Conservation (phyloP, 169 alveolate genomes). For the Eimeria falciformis region DNA sequence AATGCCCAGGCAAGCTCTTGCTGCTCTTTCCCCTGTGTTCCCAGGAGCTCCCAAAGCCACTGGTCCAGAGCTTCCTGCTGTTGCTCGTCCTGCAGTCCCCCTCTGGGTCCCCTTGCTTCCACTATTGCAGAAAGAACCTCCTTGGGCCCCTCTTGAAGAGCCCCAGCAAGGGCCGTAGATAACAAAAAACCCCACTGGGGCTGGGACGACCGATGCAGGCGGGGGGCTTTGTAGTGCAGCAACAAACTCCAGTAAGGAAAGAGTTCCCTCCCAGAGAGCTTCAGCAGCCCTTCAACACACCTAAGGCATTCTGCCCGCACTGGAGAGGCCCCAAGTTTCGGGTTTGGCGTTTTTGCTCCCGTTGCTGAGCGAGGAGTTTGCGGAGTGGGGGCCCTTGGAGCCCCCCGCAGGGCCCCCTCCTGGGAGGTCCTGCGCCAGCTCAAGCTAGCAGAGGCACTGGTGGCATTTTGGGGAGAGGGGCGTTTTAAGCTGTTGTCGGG, state of each 20-base stretch:
- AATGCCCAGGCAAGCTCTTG: constrained; percentile 49
- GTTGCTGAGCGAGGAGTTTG: not conserved
- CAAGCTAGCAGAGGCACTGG: not conserved
- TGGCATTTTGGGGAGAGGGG: not conserved
- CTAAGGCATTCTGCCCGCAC: constrained; percentile 49
- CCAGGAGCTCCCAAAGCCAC: constrained; percentile 48
- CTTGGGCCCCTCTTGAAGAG: no score
- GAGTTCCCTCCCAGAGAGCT: constrained; percentile 53
- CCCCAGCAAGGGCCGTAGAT: no score
- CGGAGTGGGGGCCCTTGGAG: not conserved
- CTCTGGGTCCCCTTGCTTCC: not conserved
- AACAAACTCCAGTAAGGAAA: constrained; percentile 57
- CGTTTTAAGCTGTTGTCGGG: constrained; percentile 5
- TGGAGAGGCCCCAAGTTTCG: not conserved
- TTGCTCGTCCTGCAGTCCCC: not conserved
- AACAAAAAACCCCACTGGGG: no score
- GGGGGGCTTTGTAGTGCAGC: constrained; percentile 36
- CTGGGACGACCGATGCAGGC: not conserved
- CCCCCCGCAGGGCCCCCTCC: not conserved
- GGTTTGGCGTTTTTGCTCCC: not conserved
- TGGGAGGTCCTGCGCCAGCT: constrained; percentile 33
- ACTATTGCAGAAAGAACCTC: not conserved
- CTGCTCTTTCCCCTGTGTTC: constrained; percentile 19
- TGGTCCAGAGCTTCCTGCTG: constrained; percentile 9
- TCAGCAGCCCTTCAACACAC: constrained; percentile 61